Evolutionary conservation across 225 moss, liverwort and hornwort genomes (phyloP), one percentile per base, ranked within the genome.

Genomic region (Rhytidiadelphus loreus): DNA sequence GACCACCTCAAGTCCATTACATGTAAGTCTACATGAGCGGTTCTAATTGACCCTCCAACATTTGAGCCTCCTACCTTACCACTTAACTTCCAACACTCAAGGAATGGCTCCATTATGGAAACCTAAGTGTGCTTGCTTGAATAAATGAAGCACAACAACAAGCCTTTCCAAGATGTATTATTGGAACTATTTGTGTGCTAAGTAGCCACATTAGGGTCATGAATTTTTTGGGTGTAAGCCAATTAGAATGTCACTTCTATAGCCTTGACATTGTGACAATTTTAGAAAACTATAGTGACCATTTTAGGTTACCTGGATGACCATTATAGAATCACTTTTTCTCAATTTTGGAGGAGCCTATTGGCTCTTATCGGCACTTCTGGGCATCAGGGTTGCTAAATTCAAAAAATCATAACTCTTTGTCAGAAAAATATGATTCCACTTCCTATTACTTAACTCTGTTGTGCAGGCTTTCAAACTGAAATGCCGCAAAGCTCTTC

Each of bases 91-190:
- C 11, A 74, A 20, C 18, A 32, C 33, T 33, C 1, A 0, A 52
- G 0, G 7, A 50, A 13, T 75, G 7, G 13, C 8, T 75, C 33
- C 5, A 21, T 50, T 50, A 50, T 33, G 1, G 6, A 74, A 30
- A 11, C 19, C 0, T 50, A 2, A 19, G 2, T 50, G 4, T 20
- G 3, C 33, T 33, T 50, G 1, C 17, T 8, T 43, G 2, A 18
- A 37, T 24, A 9, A 55, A 15, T 37, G 8, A 77, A 25, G 7
- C n/a, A n/a, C n/a, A n/a, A n/a, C 76, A 22, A 53, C 53, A 35
- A 53, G 15, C 3, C 35, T 76, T 52, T 7, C 76, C 8, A 76
- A 35, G 3, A 3, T 37, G 48, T 14, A 8, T 8, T 35, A 5
- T 53, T 77, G 15, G 15, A 0, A 76, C 9, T 55, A 23, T 16